phyloP scores from a whole-genome alignment of 441 rosid genomes.

The Geranium incanum region DNA sequence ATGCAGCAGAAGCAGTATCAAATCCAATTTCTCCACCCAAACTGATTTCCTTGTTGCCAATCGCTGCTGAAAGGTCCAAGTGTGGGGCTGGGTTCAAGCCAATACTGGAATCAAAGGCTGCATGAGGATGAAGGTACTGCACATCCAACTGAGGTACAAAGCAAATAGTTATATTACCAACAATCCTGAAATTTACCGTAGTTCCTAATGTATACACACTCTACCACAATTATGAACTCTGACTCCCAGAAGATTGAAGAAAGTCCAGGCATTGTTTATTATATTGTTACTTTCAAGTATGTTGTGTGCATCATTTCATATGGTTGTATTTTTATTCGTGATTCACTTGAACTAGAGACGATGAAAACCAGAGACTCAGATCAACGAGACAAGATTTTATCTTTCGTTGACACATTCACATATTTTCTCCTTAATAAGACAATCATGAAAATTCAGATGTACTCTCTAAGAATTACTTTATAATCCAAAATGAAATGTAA shows the following conservation, averaged over 20 bases:
- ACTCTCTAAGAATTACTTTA: not conserved
- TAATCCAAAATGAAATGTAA: not conserved
- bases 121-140: slow-evolving; percentile 65
- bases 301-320: not conserved
- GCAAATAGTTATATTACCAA: slow-evolving; percentile 11
- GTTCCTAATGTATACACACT: not conserved
- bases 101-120: slow-evolving; percentile 57
- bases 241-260: not conserved
- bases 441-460: not conserved
- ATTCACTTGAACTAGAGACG: not conserved
- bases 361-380: not conserved
- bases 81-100: slow-evolving; percentile 73
- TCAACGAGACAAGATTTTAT: not conserved
- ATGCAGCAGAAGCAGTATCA: slow-evolving; percentile 57
- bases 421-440: not conserved
- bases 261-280: not conserved
- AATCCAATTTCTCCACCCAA: slow-evolving; percentile 74
- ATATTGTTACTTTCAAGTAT: not conserved
- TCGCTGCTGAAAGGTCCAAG: slow-evolving; percentile 64
- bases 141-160: slow-evolving; percentile 52
- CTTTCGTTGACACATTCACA: not conserved
- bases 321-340: not conserved
- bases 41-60: slow-evolving; percentile 50
- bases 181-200: not conserved
- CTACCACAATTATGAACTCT: not conserved